Evolutionary conservation across 192 early-diverging fungal species (phyloP), one percentile per base, ranked within the genome.

Genomic region (Linnemannia hyalina): DNA sequence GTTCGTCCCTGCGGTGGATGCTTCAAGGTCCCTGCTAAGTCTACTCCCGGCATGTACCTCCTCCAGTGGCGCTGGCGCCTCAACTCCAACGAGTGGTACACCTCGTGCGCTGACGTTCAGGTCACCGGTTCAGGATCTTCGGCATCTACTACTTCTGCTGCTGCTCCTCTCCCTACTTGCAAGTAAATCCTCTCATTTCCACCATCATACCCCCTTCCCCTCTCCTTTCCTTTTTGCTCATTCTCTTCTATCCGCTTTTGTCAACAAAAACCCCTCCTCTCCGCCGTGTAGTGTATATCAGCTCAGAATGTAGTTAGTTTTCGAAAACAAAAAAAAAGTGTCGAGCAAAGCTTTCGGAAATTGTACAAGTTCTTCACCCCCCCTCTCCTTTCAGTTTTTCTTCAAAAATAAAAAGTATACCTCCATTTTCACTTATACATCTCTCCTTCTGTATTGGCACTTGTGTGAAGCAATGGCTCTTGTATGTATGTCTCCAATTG

Each of bases 51-150:
- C 32, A 32, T 49, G 72, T 72, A 81, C 65, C 71, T 73, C 36
- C 74, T 80, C 71, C 84, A 86, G 79, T 86, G 84, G 84, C 78
- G 84, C 78, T 86, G 84, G 79, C 60, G 60, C 60, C 60, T 65
- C 60, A 71, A 80, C 78, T 44, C n/a, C 52, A 54, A 83, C 38
- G 84, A 86, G 75, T 73, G 52, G 32, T 85, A 85, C 70, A 77
- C 83, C 54, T 80, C 78, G 16, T 85, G 83, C 78, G 78, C 78
- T 68, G 83, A 85, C n/a, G 54, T 85, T 18, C 57, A 68, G 41
- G 71, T 80, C 38, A 41, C 35, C 35, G 35, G 35, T 35, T 35
- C 35, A 1, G 35, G 35, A 35, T 35, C 35, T 35, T 1, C 35
- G 0, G 1, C 0, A 1, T 35, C 35, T 1, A 35, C 35, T 35